Percentiles rank a stretch among this genome's conserved stretches.
Evolutionary conservation across 192 early-diverging fungal genomes (phyloP).

Genomic region (Chytriomyces sp.): DNA sequence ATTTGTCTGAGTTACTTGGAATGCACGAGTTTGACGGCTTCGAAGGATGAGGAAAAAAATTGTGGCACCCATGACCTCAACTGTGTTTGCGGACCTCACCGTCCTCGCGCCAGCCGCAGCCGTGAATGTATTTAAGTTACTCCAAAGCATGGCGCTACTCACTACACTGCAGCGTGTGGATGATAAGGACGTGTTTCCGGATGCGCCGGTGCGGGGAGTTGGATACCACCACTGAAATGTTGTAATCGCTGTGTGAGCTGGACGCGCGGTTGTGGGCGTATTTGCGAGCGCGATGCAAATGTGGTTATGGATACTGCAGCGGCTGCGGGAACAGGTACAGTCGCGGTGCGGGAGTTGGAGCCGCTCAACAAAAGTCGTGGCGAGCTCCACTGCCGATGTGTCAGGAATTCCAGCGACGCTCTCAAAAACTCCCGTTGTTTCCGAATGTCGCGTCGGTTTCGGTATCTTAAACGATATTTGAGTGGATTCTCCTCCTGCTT

Average conservation of each 20-base stretch:
- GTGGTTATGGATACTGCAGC: too few species aligned
- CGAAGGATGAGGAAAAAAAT: slow-evolving; percentile 44
- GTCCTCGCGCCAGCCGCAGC: neutral
- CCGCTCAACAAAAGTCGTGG: too few species aligned
- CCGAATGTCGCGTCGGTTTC: slow-evolving; percentile 37
- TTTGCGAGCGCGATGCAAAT: too few species aligned
- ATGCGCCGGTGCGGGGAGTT: neutral
- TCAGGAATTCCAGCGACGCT: neutral
- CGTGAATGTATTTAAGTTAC: slow-evolving; percentile 4
- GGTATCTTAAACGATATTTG: neutral
- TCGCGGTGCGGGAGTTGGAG: too few species aligned
- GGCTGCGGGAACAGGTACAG: too few species aligned
- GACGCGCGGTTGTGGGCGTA: too few species aligned
- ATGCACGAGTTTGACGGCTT: neutral
- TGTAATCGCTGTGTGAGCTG: slow-evolving; percentile 16
- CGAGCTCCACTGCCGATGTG: neutral
- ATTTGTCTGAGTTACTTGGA: neutral
- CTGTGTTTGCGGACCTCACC: neutral
- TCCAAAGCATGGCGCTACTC: neutral
- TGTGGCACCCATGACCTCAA: slow-evolving; percentile 35
- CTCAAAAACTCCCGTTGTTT: neutral
- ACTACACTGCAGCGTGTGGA: neutral
- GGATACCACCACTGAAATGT: slow-evolving; percentile 22
- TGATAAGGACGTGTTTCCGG: neutral
- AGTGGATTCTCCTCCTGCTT: neutral